Evolutionary conservation across 2,329 filamentous ascomycete species (phyloP), one percentile per base, ranked within the genome.

Genomic region (Microdochium bolleyi): DNA sequence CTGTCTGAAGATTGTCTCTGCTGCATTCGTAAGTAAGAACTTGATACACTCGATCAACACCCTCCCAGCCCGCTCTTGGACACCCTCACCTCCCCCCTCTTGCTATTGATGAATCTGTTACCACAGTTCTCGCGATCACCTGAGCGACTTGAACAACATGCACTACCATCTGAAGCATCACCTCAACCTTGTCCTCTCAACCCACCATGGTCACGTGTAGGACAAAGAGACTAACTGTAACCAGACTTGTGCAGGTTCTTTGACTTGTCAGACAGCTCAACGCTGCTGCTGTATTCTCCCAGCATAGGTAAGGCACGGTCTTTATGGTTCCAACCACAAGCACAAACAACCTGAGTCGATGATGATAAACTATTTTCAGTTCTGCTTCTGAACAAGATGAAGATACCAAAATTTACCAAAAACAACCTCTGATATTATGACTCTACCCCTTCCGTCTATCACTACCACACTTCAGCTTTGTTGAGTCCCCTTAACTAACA

Each of bases 351-450:
- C 14, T 24, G 32, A 46, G 70, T 76, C 67, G 64, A 75, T 86
- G 84, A 87, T 87, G 83, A 87, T 73, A 83, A 74, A 71, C 61
- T 58, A 51, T 70, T 73, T 75, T 78, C 84, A 87, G 84, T 87
- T 87, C 84, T 87, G 84, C 84, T 87, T 79, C 84, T 87, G 84
- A 87, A 81, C 62, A 64, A 67, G 61, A 72, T 86, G 83, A 84
- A 79, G 83, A 85, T 68, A 80, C 69, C 74, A 68, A 73, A 76
- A 46, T 46, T 46, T 82, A 84, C 82, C 82, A 85, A 75, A 84
- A 75, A 79, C 75, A 71, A 71, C 76, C 75, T 83, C 78, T 82
- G 76, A 82, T 69, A 55, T 56, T 61, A 57, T 60, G 62, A 60
- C 55, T 48, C 37, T 50, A 38, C 51, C 51, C 24, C 14, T 44